phyloP scores from a whole-genome alignment of 1,284 basidiomycete genomes.

The Golubevia sp. region DNA sequence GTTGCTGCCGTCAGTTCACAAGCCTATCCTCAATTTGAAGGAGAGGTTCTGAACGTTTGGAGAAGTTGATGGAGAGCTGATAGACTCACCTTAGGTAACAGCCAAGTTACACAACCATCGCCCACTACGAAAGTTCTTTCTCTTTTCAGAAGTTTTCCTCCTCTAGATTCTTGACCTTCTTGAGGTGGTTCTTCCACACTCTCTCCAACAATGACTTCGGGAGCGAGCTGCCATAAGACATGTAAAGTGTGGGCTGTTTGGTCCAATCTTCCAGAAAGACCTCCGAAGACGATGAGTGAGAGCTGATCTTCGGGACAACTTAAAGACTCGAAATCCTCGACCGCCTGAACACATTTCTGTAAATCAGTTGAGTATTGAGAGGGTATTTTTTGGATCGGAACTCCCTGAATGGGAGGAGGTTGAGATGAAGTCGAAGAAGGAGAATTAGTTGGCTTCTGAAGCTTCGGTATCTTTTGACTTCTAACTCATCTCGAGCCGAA shows the following conservation, averaged over 20 bases:
- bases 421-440: not conserved
- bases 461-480: too few relatives aligned
- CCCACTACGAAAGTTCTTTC: slow-evolving; percentile 33
- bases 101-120: slow-evolving; percentile 44
- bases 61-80: too few relatives aligned
- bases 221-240: slow-evolving; percentile 50
- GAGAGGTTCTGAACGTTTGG: too few relatives aligned
- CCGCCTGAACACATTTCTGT: slow-evolving; percentile 45
- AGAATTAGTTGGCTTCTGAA: too few relatives aligned
- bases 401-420: slow-evolving; percentile 11
- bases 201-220: slow-evolving; percentile 13
- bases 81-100: slow-evolving; percentile 28
- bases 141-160: slow-evolving; percentile 25
- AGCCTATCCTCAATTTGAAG: too few relatives aligned
- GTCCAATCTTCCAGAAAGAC: slow-evolving; percentile 49
- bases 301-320: slow-evolving; percentile 4
- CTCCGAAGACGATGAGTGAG: slow-evolving; percentile 48
- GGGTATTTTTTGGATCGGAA: slow-evolving; percentile 23
- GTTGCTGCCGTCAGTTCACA: too few relatives aligned
- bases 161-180: slow-evolving; percentile 9
- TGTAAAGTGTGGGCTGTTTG: slow-evolving; percentile 58
- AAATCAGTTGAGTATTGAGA: slow-evolving; percentile 58
- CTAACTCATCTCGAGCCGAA: too few relatives aligned
- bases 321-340: slow-evolving; percentile 33
- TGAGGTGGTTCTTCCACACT: slow-evolving; percentile 30